Base-by-base conservation (phyloP, 805 yeast species). In the Saccharomycopsis sp. region DNA sequence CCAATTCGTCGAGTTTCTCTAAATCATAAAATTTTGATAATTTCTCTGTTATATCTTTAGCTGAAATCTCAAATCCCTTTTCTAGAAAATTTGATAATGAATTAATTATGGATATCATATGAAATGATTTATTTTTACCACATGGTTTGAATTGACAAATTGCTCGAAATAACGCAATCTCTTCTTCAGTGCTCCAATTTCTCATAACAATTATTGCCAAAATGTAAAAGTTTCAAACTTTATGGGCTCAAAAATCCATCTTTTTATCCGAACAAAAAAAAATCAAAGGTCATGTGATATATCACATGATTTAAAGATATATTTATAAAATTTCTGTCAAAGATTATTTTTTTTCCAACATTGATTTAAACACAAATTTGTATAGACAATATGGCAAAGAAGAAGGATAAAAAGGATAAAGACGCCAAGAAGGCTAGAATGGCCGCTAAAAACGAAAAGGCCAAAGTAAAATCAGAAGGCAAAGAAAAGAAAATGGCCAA, bases 341-440 rank as follows among this genome's bases (percentile, higher is more conserved):
- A n/a, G n/a, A n/a, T n/a, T n/a, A n/a, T n/a, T n/a, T n/a, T n/a
- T n/a, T n/a, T n/a, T n/a, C n/a, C n/a, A n/a, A n/a, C n/a, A n/a
- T n/a, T n/a, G n/a, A n/a, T n/a, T n/a, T n/a, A n/a, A n/a, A n/a
- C n/a, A n/a, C n/a, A n/a, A n/a, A n/a, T n/a, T n/a, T n/a, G n/a
- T n/a, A n/a, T n/a, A n/a, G n/a, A n/a, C n/a, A n/a, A n/a, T n/a
- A 34, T 88, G 96, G 96, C 89, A 13, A 89, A 88, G 64, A 83
- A 74, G 58, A 65, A 75, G 53, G 79, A 69, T 47, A 86, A 85
- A 62, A 84, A 86, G 59, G 78, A 84, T 50, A 87, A 86, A 59
- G 95, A 84, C 36, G 85, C 95, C 51, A 86, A 86, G 61, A 87
- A 86, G 70, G 94, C 92, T 18, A 74, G 95, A 36, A 66, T 80